phyloP scores from a whole-genome alignment of 1,284 basidiomycete genomes.

The Cronartium quercuum region DNA sequence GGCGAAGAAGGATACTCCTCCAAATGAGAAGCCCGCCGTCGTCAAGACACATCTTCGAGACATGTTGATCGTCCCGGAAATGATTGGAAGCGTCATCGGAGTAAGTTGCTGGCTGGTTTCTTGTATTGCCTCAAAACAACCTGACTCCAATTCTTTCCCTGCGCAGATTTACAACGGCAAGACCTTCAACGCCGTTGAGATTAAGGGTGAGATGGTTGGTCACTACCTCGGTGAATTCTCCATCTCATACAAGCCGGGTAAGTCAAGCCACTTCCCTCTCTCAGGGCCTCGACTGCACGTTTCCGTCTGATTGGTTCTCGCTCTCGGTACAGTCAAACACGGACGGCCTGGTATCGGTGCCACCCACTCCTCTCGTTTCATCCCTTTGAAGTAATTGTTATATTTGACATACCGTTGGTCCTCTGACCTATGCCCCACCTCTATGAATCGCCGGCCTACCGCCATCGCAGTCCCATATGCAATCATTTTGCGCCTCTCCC shows the following conservation, averaged over 20 bases:
- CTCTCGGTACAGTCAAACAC: conserved; percentile 98
- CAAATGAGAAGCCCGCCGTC: conserved; percentile 96
- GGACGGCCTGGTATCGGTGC: conserved; percentile 98
- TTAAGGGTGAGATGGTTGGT: conserved; percentile 99
- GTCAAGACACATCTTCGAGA: conserved; percentile 99
- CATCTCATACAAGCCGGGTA: conserved; percentile 43
- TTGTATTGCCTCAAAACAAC: neutral
- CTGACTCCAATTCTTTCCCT: conserved; percentile 42
- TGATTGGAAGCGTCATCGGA: conserved; percentile 79
- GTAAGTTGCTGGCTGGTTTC: conserved; percentile 62
- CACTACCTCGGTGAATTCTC: conserved; percentile 93
- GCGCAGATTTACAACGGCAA: conserved; percentile 76
- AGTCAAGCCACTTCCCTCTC: neutral
- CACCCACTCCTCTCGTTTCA: conserved; percentile 60
- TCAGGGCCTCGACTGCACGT: conserved; percentile 20
- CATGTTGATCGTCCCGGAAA: conserved; percentile 99
- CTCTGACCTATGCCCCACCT: neutral
- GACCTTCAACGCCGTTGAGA: conserved; percentile 69
- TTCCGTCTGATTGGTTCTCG: conserved; percentile 57
- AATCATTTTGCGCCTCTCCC: neutral
- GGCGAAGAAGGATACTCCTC: conserved; percentile 96
- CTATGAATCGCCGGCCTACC: no score
- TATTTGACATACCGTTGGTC: neutral
- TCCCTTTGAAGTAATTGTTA: conserved; percentile 57
- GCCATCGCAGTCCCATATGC: no score